phyloP scores from a whole-genome alignment of 306 rosid species.

The Luffa aegyptiaca region DNA sequence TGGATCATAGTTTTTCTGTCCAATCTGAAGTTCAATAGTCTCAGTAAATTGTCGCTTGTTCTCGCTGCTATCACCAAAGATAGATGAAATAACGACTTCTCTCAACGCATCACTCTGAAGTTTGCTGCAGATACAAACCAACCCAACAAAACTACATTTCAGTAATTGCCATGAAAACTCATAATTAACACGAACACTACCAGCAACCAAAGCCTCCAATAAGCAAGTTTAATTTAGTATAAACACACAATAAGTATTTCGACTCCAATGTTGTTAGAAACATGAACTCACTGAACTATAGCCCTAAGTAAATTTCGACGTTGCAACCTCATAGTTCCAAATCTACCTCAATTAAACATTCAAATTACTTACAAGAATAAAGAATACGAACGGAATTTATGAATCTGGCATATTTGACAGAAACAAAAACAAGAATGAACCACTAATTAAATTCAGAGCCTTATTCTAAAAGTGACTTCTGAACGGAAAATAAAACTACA shows the following conservation, averaged over 20 bases:
- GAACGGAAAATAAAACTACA: too few relatives aligned
- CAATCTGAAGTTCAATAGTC: slow-evolving; percentile 69
- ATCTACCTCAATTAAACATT: background rate
- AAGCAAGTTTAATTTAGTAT: background rate
- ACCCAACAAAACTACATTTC: background rate
- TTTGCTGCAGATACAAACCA: slow-evolving; percentile 36
- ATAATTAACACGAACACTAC: background rate
- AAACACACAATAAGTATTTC: background rate
- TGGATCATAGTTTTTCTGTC: slow-evolving; percentile 68
- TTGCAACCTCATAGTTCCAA: too few relatives aligned
- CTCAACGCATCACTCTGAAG: slow-evolving; percentile 66
- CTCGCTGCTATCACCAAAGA: slow-evolving; percentile 36
- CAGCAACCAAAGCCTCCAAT: background rate
- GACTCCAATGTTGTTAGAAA: too few relatives aligned
- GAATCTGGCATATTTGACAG: background rate
- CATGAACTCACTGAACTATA: too few relatives aligned
- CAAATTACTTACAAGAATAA: background rate
- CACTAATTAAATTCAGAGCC: background rate
- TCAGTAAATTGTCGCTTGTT: too few relatives aligned
- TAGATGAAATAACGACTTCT: slow-evolving; percentile 42
- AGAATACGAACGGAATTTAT: background rate
- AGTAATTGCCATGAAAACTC: background rate
- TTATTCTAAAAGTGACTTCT: background rate
- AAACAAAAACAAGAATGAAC: background rate
- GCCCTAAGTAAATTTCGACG: too few relatives aligned